Conservation (phyloP, 140 eudicot genomes). For the Stevia rebaudiana region DNA sequence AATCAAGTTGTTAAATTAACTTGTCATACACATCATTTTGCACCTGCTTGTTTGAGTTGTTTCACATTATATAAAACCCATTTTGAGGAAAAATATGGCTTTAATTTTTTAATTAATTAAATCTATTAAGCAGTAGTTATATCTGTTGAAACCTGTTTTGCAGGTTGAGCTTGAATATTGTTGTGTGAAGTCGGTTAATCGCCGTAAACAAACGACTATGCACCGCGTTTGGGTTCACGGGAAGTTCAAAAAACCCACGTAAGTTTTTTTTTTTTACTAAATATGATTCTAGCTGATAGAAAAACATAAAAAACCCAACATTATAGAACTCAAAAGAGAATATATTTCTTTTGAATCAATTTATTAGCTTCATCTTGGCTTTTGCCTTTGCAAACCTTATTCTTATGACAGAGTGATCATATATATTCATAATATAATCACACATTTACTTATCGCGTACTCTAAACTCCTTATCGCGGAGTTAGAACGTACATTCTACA, state of each 20-base stretch:
- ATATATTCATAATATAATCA: not conserved
- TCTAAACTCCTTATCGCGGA: constrained; percentile 37
- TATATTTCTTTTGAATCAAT: not conserved
- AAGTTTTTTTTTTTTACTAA: constrained; percentile 11
- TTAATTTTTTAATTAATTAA: not conserved
- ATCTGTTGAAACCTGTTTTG: constrained; percentile 5
- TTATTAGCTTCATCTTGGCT: constrained; percentile 20
- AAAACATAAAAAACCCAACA: not conserved
- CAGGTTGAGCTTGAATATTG: constrained; percentile 95
- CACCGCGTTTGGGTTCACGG: constrained; percentile 91
- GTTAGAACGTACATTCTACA: constrained; percentile 67
- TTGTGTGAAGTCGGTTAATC: constrained; percentile 69
- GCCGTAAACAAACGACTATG: constrained; percentile 74
- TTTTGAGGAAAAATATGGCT: not conserved
- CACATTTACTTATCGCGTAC: not conserved
- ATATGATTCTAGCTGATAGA: not conserved
- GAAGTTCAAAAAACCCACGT: constrained; percentile 75
- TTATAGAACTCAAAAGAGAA: not conserved
- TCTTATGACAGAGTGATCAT: not conserved
- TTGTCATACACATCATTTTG: not conserved
- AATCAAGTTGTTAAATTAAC: not conserved
- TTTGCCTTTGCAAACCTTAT: constrained; percentile 22
- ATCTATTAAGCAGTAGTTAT: not conserved
- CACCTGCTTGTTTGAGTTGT: too few species aligned
- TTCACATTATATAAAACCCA: not conserved